Percentiles rank a stretch among this genome's conserved stretches.
Conservation (phyloP, 2,329 filamentous ascomycete species). For the Phyllosticta paracitricarpa region DNA sequence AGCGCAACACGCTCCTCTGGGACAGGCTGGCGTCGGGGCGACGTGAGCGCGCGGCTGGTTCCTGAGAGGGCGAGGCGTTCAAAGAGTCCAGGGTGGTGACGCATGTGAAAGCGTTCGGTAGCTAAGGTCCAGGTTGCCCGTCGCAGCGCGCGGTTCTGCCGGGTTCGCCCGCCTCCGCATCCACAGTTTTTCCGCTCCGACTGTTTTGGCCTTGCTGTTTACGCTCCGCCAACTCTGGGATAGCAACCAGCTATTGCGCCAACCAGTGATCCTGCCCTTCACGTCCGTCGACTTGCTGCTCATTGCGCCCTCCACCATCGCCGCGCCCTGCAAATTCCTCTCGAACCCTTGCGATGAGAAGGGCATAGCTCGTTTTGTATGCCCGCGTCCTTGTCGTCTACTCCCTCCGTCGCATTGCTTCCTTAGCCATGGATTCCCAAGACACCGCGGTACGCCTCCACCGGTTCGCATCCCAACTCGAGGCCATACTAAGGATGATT, state of each 20-base stretch:
- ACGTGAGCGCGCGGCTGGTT: not conserved
- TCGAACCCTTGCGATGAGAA: conserved; percentile 4
- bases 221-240: not conserved
- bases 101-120: conserved; percentile 2
- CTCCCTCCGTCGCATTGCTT: conserved; percentile 4
- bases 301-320: not conserved
- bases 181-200: not conserved
- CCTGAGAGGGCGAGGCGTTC: not conserved
- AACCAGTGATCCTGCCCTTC: not conserved
- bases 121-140: too few relatives aligned
- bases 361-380: conserved; percentile 6
- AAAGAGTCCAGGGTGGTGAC: not conserved
- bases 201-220: not conserved
- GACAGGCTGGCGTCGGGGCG: not conserved
- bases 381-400: conserved; percentile 5
- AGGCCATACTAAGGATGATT: not conserved
- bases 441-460: conserved; percentile 4
- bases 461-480: not conserved
- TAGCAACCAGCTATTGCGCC: not conserved
- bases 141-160: not conserved
- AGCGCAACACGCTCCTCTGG: conserved; percentile 4
- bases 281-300: not conserved
- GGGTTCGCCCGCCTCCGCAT: not conserved
- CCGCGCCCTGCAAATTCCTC: not conserved
- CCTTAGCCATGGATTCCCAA: conserved; percentile 6